A percentile compares a stretch with the other conserved stretches of the same genome.
Evolutionary conservation across 2,329 filamentous ascomycete species (phyloP).

Genomic region (Zelopaecilomyces penicillatus): DNA sequence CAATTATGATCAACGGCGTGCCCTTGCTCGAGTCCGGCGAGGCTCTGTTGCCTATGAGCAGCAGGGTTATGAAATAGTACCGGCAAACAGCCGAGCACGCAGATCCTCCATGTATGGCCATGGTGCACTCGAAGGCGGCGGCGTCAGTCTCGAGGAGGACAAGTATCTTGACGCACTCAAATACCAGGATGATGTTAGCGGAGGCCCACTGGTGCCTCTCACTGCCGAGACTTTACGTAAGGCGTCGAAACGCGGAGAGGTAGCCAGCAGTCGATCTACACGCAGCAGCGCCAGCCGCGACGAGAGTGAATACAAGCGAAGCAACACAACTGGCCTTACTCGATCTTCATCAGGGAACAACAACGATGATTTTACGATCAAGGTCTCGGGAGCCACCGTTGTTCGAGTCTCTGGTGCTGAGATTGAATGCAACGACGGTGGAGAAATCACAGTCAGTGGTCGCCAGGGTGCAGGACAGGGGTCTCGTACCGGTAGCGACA

Average conservation of each 20-base stretch:
- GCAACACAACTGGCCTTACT: constrained; percentile 53
- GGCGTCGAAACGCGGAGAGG: constrained; percentile 37
- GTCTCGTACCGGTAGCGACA: constrained; percentile 41
- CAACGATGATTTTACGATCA: constrained; percentile 54
- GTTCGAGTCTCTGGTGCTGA: constrained; percentile 49
- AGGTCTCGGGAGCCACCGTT: constrained; percentile 46
- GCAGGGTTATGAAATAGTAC: constrained; percentile 32
- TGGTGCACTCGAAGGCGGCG: constrained; percentile 23
- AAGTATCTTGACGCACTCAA: constrained; percentile 28
- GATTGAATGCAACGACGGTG: constrained; percentile 50
- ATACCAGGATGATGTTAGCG: constrained; percentile 47
- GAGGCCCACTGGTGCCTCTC: constrained; percentile 37
- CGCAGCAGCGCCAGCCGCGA: constrained; percentile 53
- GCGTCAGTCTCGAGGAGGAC: constrained; percentile 27
- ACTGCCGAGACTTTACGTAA: constrained; percentile 49
- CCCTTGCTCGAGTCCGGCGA: constrained; percentile 26
- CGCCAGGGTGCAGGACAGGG: constrained; percentile 15
- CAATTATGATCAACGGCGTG: constrained; percentile 24
- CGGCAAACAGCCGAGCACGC: constrained; percentile 26
- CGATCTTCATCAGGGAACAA: constrained; percentile 42
- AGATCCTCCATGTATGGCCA: constrained; percentile 34
- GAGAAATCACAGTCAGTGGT: constrained; percentile 48
- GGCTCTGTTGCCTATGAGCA: constrained; percentile 29
- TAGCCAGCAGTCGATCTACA: constrained; percentile 46
- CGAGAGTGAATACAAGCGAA: constrained; percentile 55